Evolutionary conservation across 805 yeast species (phyloP), one percentile per base, ranked within the genome.

Genomic region (Ogataea saltuana): DNA sequence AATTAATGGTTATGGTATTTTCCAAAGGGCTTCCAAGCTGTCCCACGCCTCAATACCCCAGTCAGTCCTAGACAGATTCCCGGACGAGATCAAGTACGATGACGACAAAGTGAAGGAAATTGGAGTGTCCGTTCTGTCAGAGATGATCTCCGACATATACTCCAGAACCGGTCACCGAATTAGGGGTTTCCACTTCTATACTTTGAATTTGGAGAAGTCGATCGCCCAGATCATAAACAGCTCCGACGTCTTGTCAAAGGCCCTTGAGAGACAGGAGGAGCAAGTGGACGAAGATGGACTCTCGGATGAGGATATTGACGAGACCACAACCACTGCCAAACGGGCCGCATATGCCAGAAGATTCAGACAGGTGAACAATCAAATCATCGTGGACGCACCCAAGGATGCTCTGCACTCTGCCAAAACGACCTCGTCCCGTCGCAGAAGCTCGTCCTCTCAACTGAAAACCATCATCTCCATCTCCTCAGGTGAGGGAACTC

Each of bases 121-220:
- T 37, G 97, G 97, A 59, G 88, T 90, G n/a, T 78, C 83, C 13
- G 67, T 87, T 8, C 51, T 90, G 44, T 71, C 75, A 18, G 80
- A 83, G 18, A 80, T 88, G 42, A 75, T 90, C 32, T 71, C 77
- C 22, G 68, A 72, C 40, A 73, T 89, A 20, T 71, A 76, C 54
- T 52, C 65, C 2, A 70, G 72, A 36, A 78, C 89, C 0, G 59
- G 72, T 19, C 78, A 79, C 10, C 68, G 82, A 35, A 69, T 85
- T n/a, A 78, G 77, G 48, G 95, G 97, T 2, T 84, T 85, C 68
- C 99, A 93, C 63, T 89, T 93, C 64, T 93, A 91, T 62, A 86
- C 97, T 0, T 75, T 93, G 53, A 93, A 93, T 61, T 73, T 93
- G 60, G 99, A 93, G 64, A 88, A 88, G 60, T 86, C 96, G 1